phyloP scores from a whole-genome alignment of 2,329 filamentous ascomycete species.

The Xylaria multiplex region DNA sequence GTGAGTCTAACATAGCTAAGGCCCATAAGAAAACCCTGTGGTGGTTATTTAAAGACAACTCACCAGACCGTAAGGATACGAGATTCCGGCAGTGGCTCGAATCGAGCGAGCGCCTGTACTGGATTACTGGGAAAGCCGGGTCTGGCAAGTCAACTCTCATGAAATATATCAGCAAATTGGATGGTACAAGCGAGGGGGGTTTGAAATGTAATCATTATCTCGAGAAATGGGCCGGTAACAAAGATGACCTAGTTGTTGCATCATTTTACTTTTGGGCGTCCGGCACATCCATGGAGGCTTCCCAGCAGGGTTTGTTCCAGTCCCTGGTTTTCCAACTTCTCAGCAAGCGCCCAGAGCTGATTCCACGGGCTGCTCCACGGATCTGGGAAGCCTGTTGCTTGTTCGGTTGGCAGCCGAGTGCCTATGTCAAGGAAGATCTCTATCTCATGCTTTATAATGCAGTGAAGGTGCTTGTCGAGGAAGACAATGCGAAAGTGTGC shows the following conservation, averaged over 20 bases:
- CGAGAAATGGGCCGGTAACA: not conserved
- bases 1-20: not conserved
- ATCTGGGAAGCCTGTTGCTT: not conserved
- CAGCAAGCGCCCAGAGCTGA: not conserved
- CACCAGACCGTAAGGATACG: not conserved
- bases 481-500: not conserved
- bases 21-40: not conserved
- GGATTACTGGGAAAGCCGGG: not conserved
- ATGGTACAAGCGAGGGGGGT: not conserved
- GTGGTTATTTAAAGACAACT: not conserved
- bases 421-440: not conserved
- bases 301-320: not conserved
- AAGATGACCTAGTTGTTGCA: not conserved
- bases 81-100: not conserved
- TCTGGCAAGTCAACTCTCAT: not conserved
- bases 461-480: not conserved
- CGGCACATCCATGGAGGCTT: not conserved
- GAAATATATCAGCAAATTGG: not conserved
- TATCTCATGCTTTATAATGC: not conserved
- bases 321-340: not conserved
- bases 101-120: conserved; percentile 2
- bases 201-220: not conserved
- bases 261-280: conserved; percentile 12
- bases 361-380: not conserved
- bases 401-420: not conserved